Base-by-base conservation (phyloP, 176 grass and related monocot species). In the Carex myosuroides region DNA sequence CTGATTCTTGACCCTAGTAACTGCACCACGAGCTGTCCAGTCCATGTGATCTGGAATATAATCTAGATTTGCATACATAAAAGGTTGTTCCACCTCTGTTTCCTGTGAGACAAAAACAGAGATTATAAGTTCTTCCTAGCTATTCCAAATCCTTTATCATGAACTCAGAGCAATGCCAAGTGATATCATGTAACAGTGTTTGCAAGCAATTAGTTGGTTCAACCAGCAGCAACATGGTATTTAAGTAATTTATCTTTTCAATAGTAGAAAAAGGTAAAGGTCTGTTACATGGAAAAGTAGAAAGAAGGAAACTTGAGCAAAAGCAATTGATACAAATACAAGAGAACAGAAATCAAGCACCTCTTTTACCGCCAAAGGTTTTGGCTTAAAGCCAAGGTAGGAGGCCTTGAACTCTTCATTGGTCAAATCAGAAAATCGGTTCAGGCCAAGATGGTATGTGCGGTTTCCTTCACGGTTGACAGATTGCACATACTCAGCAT, bases 1-100 rank as follows among this genome's bases (percentile, higher is more conserved):
- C 87, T 92, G 87, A 88, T 89, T 39, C 84, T 89, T 92, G 65
- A 89, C 60, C 32, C 42, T 6, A 32, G 85, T 91, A 33, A 91
- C 87, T 39, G 87, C 87, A 2, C 82, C 92, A 20, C 55, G 59
- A 2, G 60, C 83, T 82, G 82, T 82, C 87, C 87, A 89, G 70
- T 91, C 87, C 82, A 89, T 61, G 60, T 58, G 77, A 48, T 60
- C 9, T 13, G 88, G 79, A 30, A 86, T 84, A 62, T 48, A 39
- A 29, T 60, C 75, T 57, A 77, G 70, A 46, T 80, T 84, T 10
- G 42, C 61, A 39, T 71, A 71, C 53, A 16, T 62, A 13, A 86
- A 84, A 21, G 80, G 37, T 26, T 61, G 22, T 5, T 70, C 57
- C 12, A 46, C 65, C 12, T 65, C 16, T 29, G 52, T 37, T 26